phyloP scores from a whole-genome alignment of 768 basidiomycete genomes.

The Lentinula lateritia region DNA sequence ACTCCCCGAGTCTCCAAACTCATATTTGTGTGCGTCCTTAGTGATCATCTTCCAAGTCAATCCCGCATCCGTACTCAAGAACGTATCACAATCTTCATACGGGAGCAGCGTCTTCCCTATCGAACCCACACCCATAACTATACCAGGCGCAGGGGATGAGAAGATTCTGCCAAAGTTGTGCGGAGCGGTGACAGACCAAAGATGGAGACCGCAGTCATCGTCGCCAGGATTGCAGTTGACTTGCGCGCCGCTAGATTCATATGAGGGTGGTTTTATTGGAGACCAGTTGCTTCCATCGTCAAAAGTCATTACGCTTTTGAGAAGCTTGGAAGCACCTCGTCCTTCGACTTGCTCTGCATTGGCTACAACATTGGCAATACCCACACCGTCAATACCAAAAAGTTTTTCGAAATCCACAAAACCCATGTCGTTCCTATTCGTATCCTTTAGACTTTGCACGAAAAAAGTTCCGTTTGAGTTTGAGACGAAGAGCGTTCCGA shows the following conservation, averaged over 20 bases:
- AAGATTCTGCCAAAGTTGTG: conserved; percentile 95
- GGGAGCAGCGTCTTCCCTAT: conserved; percentile 61
- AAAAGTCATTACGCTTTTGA: conserved; percentile 82
- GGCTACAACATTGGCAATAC: conserved; percentile 80
- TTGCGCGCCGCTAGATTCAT: conserved; percentile 56
- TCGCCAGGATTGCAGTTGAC: conserved; percentile 59
- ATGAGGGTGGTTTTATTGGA: conserved; percentile 47
- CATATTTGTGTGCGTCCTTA: conserved; percentile 83
- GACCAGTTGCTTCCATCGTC: conserved; percentile 88
- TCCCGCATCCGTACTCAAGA: conserved; percentile 87
- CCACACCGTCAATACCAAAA: conserved; percentile 85
- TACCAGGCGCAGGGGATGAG: conserved; percentile 90
- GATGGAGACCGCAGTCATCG: conserved; percentile 75
- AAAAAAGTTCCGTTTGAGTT: conserved; percentile 97
- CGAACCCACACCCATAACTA: conserved; percentile 95
- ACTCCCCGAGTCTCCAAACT: conserved; percentile 89
- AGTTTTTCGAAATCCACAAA: conserved; percentile 92
- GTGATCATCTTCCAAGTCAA: conserved; percentile 78
- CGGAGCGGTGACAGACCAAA: conserved; percentile 87
- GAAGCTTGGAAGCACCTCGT: conserved; percentile 58
- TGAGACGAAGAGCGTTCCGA: conserved; percentile 92
- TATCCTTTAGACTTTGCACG: conserved; percentile 84
- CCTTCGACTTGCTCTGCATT: conserved; percentile 84
- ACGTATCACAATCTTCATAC: conserved; percentile 90
- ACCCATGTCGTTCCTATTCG: conserved; percentile 83